Conservation (phyloP, 495 filamentous ascomycete genomes). For the Letharia lupina region DNA sequence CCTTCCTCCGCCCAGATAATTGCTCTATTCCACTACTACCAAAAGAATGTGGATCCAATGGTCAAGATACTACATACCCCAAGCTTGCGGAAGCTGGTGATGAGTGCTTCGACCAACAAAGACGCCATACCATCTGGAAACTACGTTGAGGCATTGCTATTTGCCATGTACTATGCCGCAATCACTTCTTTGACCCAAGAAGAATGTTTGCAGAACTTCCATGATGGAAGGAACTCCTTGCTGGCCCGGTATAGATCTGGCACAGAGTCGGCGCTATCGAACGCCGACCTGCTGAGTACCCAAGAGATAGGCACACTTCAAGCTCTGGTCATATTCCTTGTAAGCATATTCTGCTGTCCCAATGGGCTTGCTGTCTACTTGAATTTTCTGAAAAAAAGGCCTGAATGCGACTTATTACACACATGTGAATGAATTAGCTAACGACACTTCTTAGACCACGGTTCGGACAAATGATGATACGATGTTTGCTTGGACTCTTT, state of each 20-base stretch:
- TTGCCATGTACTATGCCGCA: slow-evolving; percentile 53
- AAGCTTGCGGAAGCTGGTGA: slow-evolving; percentile 40
- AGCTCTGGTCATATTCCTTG: slow-evolving; percentile 38
- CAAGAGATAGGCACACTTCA: slow-evolving; percentile 39
- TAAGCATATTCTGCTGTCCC: slow-evolving; percentile 11
- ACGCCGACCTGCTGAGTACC: slow-evolving; percentile 40
- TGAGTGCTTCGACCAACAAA: slow-evolving; percentile 29
- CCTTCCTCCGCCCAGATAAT: slow-evolving; percentile 47
- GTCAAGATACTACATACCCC: slow-evolving; percentile 46
- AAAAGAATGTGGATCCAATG: slow-evolving; percentile 46
- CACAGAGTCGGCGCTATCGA: slow-evolving; percentile 38
- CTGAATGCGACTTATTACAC: background rate
- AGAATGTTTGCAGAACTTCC: slow-evolving; percentile 36
- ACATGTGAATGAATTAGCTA: background rate
- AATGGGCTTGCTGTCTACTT: background rate
- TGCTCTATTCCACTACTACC: slow-evolving; percentile 43
- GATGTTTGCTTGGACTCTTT: slow-evolving; percentile 31
- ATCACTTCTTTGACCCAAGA: slow-evolving; percentile 50
- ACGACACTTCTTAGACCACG: background rate
- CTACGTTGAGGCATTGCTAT: slow-evolving; percentile 48
- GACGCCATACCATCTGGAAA: slow-evolving; percentile 29
- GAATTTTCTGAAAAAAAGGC: background rate
- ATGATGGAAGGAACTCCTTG: slow-evolving; percentile 34
- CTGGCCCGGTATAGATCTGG: slow-evolving; percentile 37
- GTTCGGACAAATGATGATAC: slow-evolving; percentile 28